Base-by-base conservation (phyloP, 2,329 filamentous ascomycete genomes). In the Harringtonia aguacate region DNA sequence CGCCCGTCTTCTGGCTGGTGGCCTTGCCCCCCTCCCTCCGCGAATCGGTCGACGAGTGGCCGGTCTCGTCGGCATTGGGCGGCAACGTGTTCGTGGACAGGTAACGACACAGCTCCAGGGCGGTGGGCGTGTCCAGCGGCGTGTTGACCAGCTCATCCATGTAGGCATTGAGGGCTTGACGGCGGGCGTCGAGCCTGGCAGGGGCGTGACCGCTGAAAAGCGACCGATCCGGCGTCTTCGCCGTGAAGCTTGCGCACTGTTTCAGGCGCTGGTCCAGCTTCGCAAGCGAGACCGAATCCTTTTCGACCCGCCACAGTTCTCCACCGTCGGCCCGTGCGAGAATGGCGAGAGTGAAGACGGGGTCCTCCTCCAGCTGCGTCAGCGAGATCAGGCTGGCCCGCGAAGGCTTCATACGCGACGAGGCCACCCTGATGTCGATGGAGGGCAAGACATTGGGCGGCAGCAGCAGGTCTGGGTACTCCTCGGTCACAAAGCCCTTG, bases 221-320 rank as follows among this genome's bases (percentile, higher is more conserved):
- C 4, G 79, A 80, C 50, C 85, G 77, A 50, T 98, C 92, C 0
- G 92, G 92, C 3, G 89, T 77, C 58, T 70, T 87, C 12, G 81
- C 84, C 12, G 75, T 76, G 55, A 94, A 88, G 7, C 72, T 66
- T n/a, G 76, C 66, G 37, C 81, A 77, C 44, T 84, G 78, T 60
- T 86, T 89, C 49, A 98, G 65, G 46, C 85, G 79, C 45, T 86
- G 75, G 58, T 97, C 90, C 30, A 98, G 70, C 51, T 82, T 80
- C n/a, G 79, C 75, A 24, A 98, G 68, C 24, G 90, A 87, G 14
- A 76, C 68, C 4, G 86, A 84, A 48, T 94, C 87, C 62, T 98
- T 98, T 63, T 98, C 92, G 8, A 95, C 79, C 27, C 90, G 80
- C 90, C 92, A 97, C 12, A 98, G 69, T 59, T 97, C 90, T 44